These are phyloP conservation scores for Pythium pyrilobum DNA, from an alignment of 352 stramenopile genomes.

Conservation along the genomic window DNA sequence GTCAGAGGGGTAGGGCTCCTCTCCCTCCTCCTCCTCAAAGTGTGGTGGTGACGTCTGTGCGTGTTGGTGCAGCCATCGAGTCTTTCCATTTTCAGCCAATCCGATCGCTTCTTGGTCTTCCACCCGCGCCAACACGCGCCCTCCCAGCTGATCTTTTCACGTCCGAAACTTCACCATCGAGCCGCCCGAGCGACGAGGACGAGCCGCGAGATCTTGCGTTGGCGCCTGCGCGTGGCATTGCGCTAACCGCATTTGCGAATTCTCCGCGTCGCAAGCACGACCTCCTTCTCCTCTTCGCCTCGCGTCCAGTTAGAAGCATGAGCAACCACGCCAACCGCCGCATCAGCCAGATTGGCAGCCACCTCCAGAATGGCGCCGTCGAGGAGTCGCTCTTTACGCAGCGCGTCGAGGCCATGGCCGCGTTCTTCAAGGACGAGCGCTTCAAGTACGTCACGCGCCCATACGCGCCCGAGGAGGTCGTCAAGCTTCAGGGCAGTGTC, in stretches of 20 bases:
- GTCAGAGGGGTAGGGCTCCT: conserved; percentile 19
- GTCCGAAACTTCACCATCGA: conserved; percentile 19
- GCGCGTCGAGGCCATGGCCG: conserved; percentile 67
- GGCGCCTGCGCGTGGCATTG: not conserved
- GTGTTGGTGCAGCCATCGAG: conserved; percentile 24
- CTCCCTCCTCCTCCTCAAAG: conserved; percentile 22
- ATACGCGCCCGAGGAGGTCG: conserved; percentile 77
- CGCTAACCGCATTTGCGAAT: conserved; percentile 17
- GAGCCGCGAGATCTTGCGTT: no score
- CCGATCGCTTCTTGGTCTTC: not conserved
- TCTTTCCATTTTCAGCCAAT: conserved; percentile 23
- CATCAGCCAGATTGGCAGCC: conserved; percentile 67
- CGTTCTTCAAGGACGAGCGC: conserved; percentile 66
- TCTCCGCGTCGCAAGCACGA: conserved; percentile 3
- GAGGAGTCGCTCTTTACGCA: conserved; percentile 63
- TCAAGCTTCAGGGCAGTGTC: conserved; percentile 82
- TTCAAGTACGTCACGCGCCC: conserved; percentile 79
- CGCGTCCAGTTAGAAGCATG: conserved; percentile 35
- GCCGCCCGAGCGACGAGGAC: conserved; percentile 7
- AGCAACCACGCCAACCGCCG: conserved; percentile 57
- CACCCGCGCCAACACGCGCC: conserved; percentile 1
- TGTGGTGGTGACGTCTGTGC: conserved; percentile 40
- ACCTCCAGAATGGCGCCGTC: conserved; percentile 36
- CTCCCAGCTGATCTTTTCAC: conserved; percentile 26
- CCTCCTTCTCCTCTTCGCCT: not conserved